Evolutionary conservation across 2,329 filamentous ascomycete genomes (phyloP).

Genomic region (Penicillium sp.): DNA sequence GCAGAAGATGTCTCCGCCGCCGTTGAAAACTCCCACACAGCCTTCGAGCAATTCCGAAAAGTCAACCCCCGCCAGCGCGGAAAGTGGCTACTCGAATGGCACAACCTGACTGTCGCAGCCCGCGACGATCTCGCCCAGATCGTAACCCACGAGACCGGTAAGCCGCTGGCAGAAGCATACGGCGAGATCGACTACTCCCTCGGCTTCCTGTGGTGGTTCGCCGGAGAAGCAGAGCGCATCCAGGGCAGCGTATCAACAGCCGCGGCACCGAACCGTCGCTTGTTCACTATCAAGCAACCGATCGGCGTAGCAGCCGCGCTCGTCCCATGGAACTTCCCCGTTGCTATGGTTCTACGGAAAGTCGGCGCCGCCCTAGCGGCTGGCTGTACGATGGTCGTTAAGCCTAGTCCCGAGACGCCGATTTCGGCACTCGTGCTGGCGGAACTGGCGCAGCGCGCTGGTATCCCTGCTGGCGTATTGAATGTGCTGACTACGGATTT

Average conservation of each 20-base stretch:
- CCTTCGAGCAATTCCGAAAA: slow-evolving; percentile 61
- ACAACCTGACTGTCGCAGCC: slow-evolving; percentile 62
- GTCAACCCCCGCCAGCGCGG: slow-evolving; percentile 61
- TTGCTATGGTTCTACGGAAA: slow-evolving; percentile 68
- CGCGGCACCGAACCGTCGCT: slow-evolving; percentile 61
- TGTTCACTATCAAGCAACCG: slow-evolving; percentile 73
- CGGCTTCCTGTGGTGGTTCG: slow-evolving; percentile 59
- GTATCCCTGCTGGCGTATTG: slow-evolving; percentile 60
- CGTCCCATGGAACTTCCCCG: slow-evolving; percentile 72
- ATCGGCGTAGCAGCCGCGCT: slow-evolving; percentile 67
- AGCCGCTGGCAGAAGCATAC: slow-evolving; percentile 55
- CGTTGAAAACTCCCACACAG: slow-evolving; percentile 59
- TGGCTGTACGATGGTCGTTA: slow-evolving; percentile 72
- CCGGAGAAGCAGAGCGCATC: slow-evolving; percentile 62
- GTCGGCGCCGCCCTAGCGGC: slow-evolving; percentile 67
- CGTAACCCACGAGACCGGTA: slow-evolving; percentile 62
- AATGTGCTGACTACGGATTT: slow-evolving; percentile 59
- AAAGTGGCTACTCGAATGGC: slow-evolving; percentile 64
- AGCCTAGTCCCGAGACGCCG: slow-evolving; percentile 68
- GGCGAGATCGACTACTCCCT: slow-evolving; percentile 59
- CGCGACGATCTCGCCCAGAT: slow-evolving; percentile 63
- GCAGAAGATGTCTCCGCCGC: slow-evolving; percentile 62
- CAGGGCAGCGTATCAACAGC: slow-evolving; percentile 61
- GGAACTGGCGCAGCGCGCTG: slow-evolving; percentile 54
- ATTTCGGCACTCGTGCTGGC: slow-evolving; percentile 57